Base-by-base conservation (phyloP, 371 early-diverging fungal genomes). In the Apophysomyces ossiformis region DNA sequence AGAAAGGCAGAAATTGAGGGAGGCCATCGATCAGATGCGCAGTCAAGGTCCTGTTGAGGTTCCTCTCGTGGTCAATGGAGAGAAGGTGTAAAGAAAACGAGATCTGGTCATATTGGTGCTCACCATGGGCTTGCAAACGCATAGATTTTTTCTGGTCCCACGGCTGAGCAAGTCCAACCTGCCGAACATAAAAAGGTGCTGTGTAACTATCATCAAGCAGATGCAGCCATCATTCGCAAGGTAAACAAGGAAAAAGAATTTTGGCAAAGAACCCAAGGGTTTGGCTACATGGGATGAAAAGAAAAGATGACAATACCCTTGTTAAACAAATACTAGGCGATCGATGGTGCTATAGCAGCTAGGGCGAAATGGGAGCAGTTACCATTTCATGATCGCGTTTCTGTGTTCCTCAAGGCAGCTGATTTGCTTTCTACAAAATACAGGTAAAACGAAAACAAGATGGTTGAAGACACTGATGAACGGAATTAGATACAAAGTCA, bases 371-470 rank as follows among this genome's bases (percentile, higher is more conserved):
- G 98, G 97, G 96, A 96, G 76, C 76, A 88, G 60, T 87, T 96
- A 85, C 96, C 96, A 36, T 92, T 96, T 80, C 87, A 87, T 73
- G 97, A 96, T 70, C 92, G 96, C 66, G 90, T 91, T 61, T 93
- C 96, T 50, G 94, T 98, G 77, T 96, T 98, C 82, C 85, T 98
- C 79, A 95, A 96, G 83, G 97, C 98, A 15, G 97, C 98, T 63
- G 97, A 98, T 75, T 81, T 97, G 56, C 80, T 96, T 9, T 69
- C 95, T 37, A 78, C 74, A 69, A 96, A 96, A 79, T 95, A 96
- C 85, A 87, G 95, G 76, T 88, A 84, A 64, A 21, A 11, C 21
- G 35, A 4, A 5, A 50, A 7, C 16, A 5, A 5, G 5, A 9
- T 9, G n/a, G 2, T 50, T 2, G 5, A 8, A 16, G 8, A 9